These are phyloP conservation scores for Lachancea kluyveri DNA, from an alignment of 805 yeast genomes.

Conservation along the genomic window DNA sequence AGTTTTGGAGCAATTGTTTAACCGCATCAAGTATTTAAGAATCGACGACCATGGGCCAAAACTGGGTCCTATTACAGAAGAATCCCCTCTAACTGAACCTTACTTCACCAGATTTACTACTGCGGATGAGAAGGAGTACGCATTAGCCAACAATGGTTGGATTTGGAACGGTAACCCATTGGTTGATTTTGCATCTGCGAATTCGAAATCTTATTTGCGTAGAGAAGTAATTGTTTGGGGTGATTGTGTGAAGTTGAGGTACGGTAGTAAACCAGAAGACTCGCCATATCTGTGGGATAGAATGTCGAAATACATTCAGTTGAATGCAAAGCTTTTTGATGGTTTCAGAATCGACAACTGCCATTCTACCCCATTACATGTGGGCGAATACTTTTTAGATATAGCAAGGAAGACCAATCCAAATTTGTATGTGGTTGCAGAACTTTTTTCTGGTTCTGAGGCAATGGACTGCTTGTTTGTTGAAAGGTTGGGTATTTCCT, in stretches of 20 bases:
- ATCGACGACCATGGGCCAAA: constrained; percentile 79
- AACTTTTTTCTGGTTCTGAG: constrained; percentile 88
- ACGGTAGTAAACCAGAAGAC: constrained; percentile 71
- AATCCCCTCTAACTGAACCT: constrained; percentile 69
- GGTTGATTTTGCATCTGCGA: constrained; percentile 81
- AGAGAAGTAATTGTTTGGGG: constrained; percentile 97
- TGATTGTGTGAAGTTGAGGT: constrained; percentile 89
- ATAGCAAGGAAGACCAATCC: constrained; percentile 83
- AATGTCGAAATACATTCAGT: constrained; percentile 70
- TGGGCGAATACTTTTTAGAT: constrained; percentile 83
- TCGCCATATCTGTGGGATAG: constrained; percentile 87
- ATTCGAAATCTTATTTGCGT: constrained; percentile 75
- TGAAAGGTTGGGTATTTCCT: constrained; percentile 82
- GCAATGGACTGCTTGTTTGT: constrained; percentile 85
- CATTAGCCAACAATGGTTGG: constrained; percentile 96
- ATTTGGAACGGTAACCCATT: constrained; percentile 96
- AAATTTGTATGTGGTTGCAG: constrained; percentile 88
- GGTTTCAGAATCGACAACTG: constrained; percentile 94
- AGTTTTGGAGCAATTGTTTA: constrained; percentile 63
- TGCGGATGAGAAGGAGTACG: constrained; percentile 50
- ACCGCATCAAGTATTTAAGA: constrained; percentile 70
- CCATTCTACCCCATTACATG: constrained; percentile 94
- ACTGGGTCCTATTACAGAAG: constrained; percentile 55
- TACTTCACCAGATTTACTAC: constrained; percentile 71
- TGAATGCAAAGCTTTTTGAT: constrained; percentile 67